A percentile compares a stretch with the other conserved stretches of the same genome.
phyloP scores from a whole-genome alignment of 1,284 basidiomycete species.

The Puccinia triticina region DNA sequence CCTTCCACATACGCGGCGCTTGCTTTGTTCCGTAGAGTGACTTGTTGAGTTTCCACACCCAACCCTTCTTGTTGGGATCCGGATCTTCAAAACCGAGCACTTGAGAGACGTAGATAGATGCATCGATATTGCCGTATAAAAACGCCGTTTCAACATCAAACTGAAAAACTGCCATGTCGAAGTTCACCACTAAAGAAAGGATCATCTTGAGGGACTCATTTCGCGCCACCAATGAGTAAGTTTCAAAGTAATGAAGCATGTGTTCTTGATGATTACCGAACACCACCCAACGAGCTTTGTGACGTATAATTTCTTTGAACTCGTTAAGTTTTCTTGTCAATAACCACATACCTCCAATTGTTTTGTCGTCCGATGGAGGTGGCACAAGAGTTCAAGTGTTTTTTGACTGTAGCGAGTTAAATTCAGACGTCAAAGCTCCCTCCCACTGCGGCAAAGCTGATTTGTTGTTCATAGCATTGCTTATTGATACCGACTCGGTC shows the following conservation, averaged over 20 bases:
- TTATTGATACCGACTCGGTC: neutral
- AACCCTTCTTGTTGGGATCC: neutral
- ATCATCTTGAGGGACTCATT: no score
- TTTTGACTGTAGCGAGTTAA: neutral
- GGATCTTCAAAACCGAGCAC: slow-evolving; percentile 26
- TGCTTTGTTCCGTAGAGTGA: slow-evolving; percentile 29
- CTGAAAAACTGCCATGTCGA: neutral
- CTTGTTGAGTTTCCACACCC: slow-evolving; percentile 24
- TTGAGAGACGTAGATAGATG: slow-evolving; percentile 1
- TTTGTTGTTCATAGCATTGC: neutral
- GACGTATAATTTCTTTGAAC: neutral
- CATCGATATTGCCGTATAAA: slow-evolving; percentile 21
- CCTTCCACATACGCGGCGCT: slow-evolving; percentile 5
- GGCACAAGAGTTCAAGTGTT: slow-evolving; percentile 12
- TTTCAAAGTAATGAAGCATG: no score
- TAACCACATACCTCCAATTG: no score
- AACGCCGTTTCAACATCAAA: slow-evolving; percentile 24
- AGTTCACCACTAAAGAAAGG: neutral
- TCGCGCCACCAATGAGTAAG: no score
- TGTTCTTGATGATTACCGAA: no score
- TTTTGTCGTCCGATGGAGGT: neutral
- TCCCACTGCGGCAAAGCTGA: neutral
- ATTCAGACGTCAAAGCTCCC: no score
- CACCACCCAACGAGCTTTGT: slow-evolving; percentile 18
- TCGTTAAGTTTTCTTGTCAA: slow-evolving; percentile 17